Conservation (phyloP, 2,329 filamentous ascomycete genomes). For the Fusarium redolens region DNA sequence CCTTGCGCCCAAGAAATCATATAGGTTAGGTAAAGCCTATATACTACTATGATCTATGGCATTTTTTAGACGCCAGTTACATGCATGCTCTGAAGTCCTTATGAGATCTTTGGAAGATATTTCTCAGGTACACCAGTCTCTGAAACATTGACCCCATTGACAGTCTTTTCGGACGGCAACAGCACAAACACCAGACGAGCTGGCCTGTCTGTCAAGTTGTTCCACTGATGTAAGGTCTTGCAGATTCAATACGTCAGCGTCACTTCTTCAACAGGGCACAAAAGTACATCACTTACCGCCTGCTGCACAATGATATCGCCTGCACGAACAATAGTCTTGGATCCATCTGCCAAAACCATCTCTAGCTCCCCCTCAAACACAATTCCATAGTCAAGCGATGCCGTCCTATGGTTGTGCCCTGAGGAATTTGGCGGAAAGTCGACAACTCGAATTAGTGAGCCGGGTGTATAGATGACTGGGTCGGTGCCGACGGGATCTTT, state of each 20-base stretch:
- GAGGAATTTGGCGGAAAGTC: background rate
- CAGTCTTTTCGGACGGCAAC: background rate
- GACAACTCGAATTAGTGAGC: background rate
- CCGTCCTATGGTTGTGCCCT: background rate
- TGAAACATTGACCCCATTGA: background rate
- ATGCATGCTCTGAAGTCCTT: background rate
- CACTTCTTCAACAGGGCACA: too few relatives aligned
- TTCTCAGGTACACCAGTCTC: background rate
- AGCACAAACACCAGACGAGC: background rate
- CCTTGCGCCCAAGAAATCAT: background rate
- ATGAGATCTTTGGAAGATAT: background rate
- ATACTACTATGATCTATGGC: accelerated
- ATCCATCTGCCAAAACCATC: background rate
- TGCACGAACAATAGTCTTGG: background rate
- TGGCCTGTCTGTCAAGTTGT: background rate
- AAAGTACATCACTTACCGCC: background rate
- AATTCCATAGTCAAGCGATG: conserved; percentile 6
- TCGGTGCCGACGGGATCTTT: background rate
- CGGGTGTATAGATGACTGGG: background rate
- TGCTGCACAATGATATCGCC: background rate
- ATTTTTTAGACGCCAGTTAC: accelerated
- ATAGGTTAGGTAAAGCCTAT: accelerated
- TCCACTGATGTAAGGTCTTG: background rate
- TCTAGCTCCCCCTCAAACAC: background rate
- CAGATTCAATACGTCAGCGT: background rate